phyloP scores from a whole-genome alignment of 768 basidiomycete genomes.

The Trametes maxima region DNA sequence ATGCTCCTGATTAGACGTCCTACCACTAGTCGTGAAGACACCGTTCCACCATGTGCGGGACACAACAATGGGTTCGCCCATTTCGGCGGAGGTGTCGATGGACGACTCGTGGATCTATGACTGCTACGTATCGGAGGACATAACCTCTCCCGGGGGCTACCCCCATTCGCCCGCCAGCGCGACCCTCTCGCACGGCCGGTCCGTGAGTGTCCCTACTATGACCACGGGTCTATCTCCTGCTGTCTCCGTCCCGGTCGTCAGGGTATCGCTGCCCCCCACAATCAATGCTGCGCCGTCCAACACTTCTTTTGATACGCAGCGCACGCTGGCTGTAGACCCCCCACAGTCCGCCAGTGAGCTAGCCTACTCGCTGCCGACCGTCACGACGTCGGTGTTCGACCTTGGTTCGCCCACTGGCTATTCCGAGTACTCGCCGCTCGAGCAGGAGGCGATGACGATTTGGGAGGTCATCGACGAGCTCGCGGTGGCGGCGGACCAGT shows the following conservation, averaged over 20 bases:
- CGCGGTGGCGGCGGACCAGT: conserved; percentile 8
- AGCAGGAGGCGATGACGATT: conserved; percentile 20
- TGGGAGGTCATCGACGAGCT: conserved; percentile 23
- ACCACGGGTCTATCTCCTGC: conserved; percentile 12
- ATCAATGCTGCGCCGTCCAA: background rate
- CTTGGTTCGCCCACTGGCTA: conserved; percentile 4
- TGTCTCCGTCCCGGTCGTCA: conserved; percentile 12
- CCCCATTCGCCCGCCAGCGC: conserved; percentile 17
- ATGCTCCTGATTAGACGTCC: background rate
- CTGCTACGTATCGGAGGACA: conserved; percentile 21
- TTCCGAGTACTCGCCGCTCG: conserved; percentile 21
- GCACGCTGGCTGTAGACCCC: background rate
- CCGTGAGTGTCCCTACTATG: conserved; percentile 14
- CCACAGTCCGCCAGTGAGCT: background rate
- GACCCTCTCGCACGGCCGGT: conserved; percentile 12
- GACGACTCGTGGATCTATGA: conserved; percentile 24
- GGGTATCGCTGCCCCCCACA: conserved; percentile 7
- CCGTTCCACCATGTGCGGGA: conserved; percentile 13
- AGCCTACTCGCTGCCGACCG: background rate
- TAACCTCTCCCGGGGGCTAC: conserved; percentile 15
- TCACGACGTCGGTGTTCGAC: conserved; percentile 17
- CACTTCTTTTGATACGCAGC: conserved; percentile 5
- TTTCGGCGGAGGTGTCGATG: conserved; percentile 10
- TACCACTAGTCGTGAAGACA: background rate
- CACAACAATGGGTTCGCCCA: background rate